Evolutionary conservation across 805 yeast species (phyloP).

Genomic region (Metschnikowia orientalis): DNA sequence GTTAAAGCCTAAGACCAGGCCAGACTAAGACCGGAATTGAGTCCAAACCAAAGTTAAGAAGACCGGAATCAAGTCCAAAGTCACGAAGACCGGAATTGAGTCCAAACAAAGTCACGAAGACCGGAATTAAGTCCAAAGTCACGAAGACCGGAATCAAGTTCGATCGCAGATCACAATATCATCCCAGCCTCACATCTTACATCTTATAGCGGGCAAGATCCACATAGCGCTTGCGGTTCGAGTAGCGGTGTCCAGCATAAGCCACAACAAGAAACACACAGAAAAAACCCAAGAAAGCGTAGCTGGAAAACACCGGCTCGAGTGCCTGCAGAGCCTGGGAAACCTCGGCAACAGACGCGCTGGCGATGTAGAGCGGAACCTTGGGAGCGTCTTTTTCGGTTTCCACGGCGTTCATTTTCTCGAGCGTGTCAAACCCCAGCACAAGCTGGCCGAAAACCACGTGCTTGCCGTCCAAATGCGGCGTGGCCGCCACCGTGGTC

Average conservation of each 20-base stretch:
- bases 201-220: slow-evolving; percentile 14
- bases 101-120: no score
- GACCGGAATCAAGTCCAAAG: no score
- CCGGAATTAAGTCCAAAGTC: no score
- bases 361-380: slow-evolving; percentile 8
- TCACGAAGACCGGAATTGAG: no score
- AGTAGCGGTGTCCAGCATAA: slow-evolving; percentile 8
- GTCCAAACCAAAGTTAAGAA: no score
- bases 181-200: no score
- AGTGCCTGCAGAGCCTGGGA: slow-evolving; percentile 3
- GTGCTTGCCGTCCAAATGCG: slow-evolving; percentile 21
- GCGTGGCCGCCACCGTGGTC: slow-evolving; percentile 14
- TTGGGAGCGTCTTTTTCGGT: slow-evolving; percentile 9
- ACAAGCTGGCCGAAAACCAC: slow-evolving; percentile 28
- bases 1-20: no score
- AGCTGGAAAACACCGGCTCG: slow-evolving; percentile 10
- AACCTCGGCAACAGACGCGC: slow-evolving; percentile 4
- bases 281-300: slow-evolving; percentile 12
- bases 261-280: slow-evolving; percentile 3
- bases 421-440: slow-evolving; percentile 19
- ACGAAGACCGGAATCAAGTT: no score
- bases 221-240: slow-evolving; percentile 13
- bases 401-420: slow-evolving; percentile 10
- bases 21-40: no score
- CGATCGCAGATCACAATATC: no score